Percentiles rank a stretch among this genome's conserved stretches.
phyloP scores from a whole-genome alignment of 495 filamentous ascomycete genomes.

The Venustampulla echinocandica region DNA sequence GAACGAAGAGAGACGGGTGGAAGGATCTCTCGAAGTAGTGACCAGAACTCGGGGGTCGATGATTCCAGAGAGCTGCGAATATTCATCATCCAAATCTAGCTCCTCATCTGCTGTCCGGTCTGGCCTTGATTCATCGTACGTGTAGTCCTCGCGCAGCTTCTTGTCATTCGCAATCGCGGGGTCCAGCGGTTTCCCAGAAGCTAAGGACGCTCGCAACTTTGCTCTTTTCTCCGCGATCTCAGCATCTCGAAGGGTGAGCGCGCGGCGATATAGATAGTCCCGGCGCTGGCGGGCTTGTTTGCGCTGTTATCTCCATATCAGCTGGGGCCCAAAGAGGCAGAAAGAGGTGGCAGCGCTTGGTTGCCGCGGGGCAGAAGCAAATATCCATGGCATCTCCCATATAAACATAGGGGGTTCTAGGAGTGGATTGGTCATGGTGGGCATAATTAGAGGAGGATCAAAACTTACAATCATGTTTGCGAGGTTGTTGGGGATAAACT shows the following conservation, averaged over 20 bases:
- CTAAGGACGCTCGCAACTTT: conserved; percentile 76
- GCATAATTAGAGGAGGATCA: not conserved
- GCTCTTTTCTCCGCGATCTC: conserved; percentile 86
- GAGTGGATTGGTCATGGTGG: not conserved
- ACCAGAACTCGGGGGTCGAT: conserved; percentile 84
- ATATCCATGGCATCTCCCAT: too few species aligned
- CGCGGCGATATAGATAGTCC: conserved; percentile 87
- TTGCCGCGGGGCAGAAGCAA: too few species aligned
- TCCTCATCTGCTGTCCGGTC: conserved; percentile 52
- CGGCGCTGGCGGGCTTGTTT: conserved; percentile 78
- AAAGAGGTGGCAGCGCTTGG: too few species aligned
- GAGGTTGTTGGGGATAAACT: not conserved
- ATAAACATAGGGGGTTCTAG: not conserved
- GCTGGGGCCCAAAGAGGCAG: too few species aligned
- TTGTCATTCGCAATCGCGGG: conserved; percentile 85
- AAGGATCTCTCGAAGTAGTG: conserved; percentile 84
- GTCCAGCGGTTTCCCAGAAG: conserved; percentile 71
- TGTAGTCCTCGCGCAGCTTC: conserved; percentile 75
- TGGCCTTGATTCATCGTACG: conserved; percentile 75
- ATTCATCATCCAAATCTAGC: conserved; percentile 91
- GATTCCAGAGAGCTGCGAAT: conserved; percentile 73
- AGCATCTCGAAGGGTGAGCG: conserved; percentile 75
- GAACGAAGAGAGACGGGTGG: conserved; percentile 73
- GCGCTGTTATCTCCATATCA: conserved; percentile 27
- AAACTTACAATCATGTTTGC: conserved; percentile 30